Evolutionary conservation across 2,329 filamentous ascomycete genomes (phyloP).

Genomic region (Aspergillus sp.): DNA sequence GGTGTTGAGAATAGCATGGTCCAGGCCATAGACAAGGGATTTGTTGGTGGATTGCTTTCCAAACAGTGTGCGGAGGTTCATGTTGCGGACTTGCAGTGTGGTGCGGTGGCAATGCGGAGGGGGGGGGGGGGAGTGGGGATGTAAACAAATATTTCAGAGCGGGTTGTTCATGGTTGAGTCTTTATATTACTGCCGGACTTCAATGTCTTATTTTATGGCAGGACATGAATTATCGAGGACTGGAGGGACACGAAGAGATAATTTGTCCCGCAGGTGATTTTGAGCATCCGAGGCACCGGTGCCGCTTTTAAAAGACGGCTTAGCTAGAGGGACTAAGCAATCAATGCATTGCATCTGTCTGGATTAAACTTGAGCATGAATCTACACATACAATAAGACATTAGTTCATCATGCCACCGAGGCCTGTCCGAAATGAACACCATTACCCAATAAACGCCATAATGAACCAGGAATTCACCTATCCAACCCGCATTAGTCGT

Average conservation of each 20-base stretch:
- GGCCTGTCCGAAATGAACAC: neutral
- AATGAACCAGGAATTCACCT: neutral
- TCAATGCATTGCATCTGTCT: neutral
- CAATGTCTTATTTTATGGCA: too few relatives aligned
- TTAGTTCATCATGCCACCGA: neutral
- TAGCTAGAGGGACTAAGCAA: too few relatives aligned
- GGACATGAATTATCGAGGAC: too few relatives aligned
- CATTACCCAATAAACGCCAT: neutral
- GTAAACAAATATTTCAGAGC: too few relatives aligned
- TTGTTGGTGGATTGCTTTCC: neutral
- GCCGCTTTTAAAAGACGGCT: too few relatives aligned
- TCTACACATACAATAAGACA: neutral
- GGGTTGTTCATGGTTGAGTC: too few relatives aligned
- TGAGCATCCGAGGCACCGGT: neutral
- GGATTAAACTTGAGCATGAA: neutral
- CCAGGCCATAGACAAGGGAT: conserved; percentile 47
- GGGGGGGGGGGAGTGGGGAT: too few relatives aligned
- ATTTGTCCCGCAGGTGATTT: too few relatives aligned
- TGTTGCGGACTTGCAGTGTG: neutral
- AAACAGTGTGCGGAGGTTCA: conserved; percentile 11
- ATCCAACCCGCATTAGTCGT: neutral
- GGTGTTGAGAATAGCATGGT: conserved; percentile 58
- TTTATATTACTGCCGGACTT: too few relatives aligned
- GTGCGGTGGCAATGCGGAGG: neutral
- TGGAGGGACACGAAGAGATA: too few relatives aligned